Base-by-base conservation (phyloP, 169 alveolate species). In the Haemoproteus tartakovskyi region DNA sequence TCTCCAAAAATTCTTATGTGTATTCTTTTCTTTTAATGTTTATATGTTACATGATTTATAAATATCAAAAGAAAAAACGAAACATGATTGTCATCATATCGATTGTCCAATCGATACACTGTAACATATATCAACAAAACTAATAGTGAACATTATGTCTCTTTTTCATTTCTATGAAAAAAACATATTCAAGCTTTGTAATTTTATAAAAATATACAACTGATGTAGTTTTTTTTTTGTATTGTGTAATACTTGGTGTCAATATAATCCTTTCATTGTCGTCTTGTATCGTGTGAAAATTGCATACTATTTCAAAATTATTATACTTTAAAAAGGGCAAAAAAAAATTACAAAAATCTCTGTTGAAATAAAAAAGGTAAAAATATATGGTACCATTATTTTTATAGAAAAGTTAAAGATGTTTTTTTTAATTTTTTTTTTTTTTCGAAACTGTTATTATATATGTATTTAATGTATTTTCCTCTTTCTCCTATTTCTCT, bases 261-360 rank as follows among this genome's bases (percentile, higher is more conserved):
- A 63, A 27, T 19, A 50, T 26, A 12, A 63, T 41, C 29, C 38
- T 63, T 33, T 62, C 79, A 18, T 62, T 26, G 3, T 46, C 43
- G 12, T 56, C 60, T n/a, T 18, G 27, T 3, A 24, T 33, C 9
- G 18, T 22, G n/a, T 63, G 50, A 41, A 63, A 63, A 24, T n/a
- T 40, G 27, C 16, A 63, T 14, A 14, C n/a, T 12, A 63, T 43
- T 19, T 40, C 19, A 19, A 50, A 63, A 37, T 63, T 63, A 45
- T 37, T 48, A 33, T 63, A 63, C 30, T 63, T 63, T 36, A 63
- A 27, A 3, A 26, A 5, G 9, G 80, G 80, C 6, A 63, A 26
- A 33, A 63, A 63, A 33, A 19, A 63, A 16, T 22, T 27, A 16
- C 80, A 52, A 41, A 63, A 63, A 41, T 63, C 63, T 26, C 80